Conservation (phyloP, 139 green algal species). For the Coccomyxa sp. region DNA sequence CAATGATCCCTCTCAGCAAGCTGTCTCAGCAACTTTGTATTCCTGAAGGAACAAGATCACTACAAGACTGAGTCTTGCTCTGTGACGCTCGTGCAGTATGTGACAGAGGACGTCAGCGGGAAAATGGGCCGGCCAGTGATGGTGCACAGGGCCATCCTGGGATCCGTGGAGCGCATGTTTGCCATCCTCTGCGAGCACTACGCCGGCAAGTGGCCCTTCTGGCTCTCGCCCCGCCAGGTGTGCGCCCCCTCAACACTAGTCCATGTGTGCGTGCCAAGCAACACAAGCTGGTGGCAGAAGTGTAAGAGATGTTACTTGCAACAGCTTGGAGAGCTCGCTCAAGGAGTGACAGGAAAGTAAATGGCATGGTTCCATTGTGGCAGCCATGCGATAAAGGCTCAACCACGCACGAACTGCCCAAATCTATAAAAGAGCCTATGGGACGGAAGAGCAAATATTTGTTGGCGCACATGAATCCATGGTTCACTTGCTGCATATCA, state of each 20-base stretch:
- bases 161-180: constrained; percentile 97
- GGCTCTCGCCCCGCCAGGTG: constrained; percentile 90
- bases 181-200: constrained; percentile 99
- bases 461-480: too few relatives aligned
- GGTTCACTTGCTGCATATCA: too few relatives aligned
- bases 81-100: constrained; percentile 51
- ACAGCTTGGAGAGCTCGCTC: too few relatives aligned
- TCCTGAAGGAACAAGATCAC: neutral
- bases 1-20: too few relatives aligned
- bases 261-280: too few relatives aligned
- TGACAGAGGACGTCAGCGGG: constrained; percentile 48
- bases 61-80: constrained; percentile 44
- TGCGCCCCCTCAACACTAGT: too few relatives aligned
- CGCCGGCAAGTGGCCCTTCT: constrained; percentile 97
- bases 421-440: too few relatives aligned
- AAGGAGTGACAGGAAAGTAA: too few relatives aligned
- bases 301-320: neutral
- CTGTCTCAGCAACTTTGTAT: neutral
- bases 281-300: neutral
- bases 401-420: too few relatives aligned
- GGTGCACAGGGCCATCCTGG: constrained; percentile 93
- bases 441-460: too few relatives aligned
- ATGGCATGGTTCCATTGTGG: too few relatives aligned
- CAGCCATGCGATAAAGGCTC: too few relatives aligned
- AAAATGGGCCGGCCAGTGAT: constrained; percentile 83